Conservation (phyloP, 495 filamentous ascomycete species). For the Talaromyces wortmannii region DNA sequence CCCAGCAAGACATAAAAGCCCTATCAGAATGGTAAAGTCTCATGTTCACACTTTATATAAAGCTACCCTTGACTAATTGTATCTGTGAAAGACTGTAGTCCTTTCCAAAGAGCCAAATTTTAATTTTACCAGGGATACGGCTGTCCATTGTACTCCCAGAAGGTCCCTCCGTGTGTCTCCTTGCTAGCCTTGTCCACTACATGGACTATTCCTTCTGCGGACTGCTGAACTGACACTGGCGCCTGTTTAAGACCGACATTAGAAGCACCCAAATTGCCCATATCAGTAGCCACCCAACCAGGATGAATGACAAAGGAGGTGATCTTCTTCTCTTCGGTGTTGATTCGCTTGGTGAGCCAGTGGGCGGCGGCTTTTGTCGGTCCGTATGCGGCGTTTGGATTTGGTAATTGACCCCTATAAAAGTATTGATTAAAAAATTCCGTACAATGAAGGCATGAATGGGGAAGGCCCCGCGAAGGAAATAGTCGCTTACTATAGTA, state of each 20-base stretch:
- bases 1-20: no score
- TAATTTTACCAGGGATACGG: constrained; percentile 3
- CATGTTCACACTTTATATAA: no score
- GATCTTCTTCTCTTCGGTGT: constrained; percentile 30
- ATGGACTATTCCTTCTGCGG: constrained; percentile 24
- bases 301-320: constrained; percentile 22
- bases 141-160: constrained; percentile 13
- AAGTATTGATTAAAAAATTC: neutral
- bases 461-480: neutral
- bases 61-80: no score
- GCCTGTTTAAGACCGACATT: constrained; percentile 25
- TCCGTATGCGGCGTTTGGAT: constrained; percentile 27
- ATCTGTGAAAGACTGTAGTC: no score
- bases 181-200: constrained; percentile 25
- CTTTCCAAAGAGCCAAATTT: no score
- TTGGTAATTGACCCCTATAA: constrained; percentile 2
- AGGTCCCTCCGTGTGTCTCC: constrained; percentile 31
- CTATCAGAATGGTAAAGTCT: no score
- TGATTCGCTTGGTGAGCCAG: constrained; percentile 30
- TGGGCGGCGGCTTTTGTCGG: constrained; percentile 25
- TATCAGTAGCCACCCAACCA: constrained; percentile 36
- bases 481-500: no score
- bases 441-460: constrained; percentile 13
- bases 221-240: constrained; percentile 17
- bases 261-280: constrained; percentile 33